Evolutionary conservation across 1,284 basidiomycete genomes (phyloP), one percentile per base, ranked within the genome.

Genomic region (Cutaneotrichosporon cavernicola): DNA sequence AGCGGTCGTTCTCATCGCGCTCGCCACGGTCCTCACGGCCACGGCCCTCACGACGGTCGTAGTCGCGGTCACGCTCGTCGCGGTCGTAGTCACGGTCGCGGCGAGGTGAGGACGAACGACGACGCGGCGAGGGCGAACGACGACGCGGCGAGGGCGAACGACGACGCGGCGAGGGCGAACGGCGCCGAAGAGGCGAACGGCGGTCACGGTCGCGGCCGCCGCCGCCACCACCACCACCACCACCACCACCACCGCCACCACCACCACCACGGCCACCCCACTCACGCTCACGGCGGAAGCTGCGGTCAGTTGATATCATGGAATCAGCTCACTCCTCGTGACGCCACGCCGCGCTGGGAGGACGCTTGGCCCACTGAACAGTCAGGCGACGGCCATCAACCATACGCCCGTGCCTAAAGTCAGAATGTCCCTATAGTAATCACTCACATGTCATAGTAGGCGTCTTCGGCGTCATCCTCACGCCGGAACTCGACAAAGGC

Each of bases 281-380:
- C 56, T 81, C 81, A 64, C 81, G 81, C 60, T 76, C 76, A 58
- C 81, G 77, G 59, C 81, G 61, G 68, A 59, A 63, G 63, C 62
- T 65, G 58, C 21, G 2, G 61, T 56, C 31, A 65, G 67, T 30
- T 10, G 7, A 21, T 85, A 9, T 8, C 14, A 10, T 14, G 10
- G 30, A 14, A 26, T 4, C 1, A 18, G 70, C 75, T 70, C 62
- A 78, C 76, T 76, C 76, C 56, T 91, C 90, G 71, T 88, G 88
- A 66, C 91, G 88, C 91, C 91, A 93, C 34, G 90, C 88, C 13
- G 90, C 87, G 50, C 90, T 91, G 5, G 91, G 91, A 53, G 91
- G 91, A 72, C 90, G 90, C 80, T 92, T 92, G 62, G 91, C 91
- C 91, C 91, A 94, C 89, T 94, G 72, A 1, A 93, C 90, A 74